phyloP scores from a whole-genome alignment of 768 basidiomycete species.

The Trametes villosa region DNA sequence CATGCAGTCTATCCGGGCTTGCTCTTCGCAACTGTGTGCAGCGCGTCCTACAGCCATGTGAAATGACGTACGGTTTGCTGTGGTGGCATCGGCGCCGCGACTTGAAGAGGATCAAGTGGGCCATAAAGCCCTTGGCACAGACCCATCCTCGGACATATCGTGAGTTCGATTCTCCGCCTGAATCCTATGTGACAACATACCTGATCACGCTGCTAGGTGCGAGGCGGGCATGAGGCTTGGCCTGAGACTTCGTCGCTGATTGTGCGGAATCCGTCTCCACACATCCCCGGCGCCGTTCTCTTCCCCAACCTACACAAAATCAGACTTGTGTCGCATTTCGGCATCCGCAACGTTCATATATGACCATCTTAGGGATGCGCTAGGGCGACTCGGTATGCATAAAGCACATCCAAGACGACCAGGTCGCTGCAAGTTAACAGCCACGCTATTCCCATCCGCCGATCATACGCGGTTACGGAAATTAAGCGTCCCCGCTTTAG shows the following conservation, averaged over 20 bases:
- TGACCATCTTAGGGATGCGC: no score
- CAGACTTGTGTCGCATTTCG: no score
- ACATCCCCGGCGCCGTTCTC: not conserved
- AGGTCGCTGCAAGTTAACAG: not conserved
- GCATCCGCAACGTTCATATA: no score
- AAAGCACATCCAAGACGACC: no score
- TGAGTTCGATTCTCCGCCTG: not conserved
- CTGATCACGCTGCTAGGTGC: not conserved
- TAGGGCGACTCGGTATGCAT: no score
- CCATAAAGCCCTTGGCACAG: not conserved
- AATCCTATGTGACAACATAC: constrained; percentile 1
- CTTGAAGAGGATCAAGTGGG: not conserved
- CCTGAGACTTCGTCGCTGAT: constrained; percentile 9
- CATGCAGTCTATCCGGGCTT: no score
- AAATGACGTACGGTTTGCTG: no score
- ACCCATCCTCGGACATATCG: constrained; percentile 1
- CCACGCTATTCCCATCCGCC: not conserved
- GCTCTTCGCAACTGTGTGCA: no score
- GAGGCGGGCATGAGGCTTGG: constrained; percentile 9
- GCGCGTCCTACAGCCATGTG: no score
- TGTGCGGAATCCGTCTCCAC: not conserved
- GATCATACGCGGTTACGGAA: constrained; percentile 1
- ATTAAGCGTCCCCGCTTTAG: not conserved
- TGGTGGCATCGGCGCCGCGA: no score
- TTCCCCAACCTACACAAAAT: not conserved